Percentiles rank a stretch among this genome's conserved stretches.
These are phyloP conservation scores for Colletotrichum acutatum DNA, from an alignment of 2,329 filamentous ascomycete species.

Conservation along the genomic window DNA sequence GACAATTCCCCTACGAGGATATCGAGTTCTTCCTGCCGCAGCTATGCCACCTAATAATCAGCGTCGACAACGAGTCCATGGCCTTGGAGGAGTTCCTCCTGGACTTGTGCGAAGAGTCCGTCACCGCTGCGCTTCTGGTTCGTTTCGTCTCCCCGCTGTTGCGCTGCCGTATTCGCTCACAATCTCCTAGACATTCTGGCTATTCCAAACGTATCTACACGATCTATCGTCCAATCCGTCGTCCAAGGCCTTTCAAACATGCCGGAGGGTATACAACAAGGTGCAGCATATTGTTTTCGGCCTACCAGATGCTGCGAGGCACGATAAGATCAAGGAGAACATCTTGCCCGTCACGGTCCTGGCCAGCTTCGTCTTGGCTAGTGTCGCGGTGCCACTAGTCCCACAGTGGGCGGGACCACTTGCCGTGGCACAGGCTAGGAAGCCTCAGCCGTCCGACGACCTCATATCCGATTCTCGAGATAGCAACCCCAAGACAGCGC, in stretches of 20 bases:
- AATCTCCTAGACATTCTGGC: slow-evolving; percentile 81
- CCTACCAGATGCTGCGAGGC: slow-evolving; percentile 72
- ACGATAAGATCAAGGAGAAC: slow-evolving; percentile 85
- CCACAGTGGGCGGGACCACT: slow-evolving; percentile 84
- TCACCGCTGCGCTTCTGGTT: slow-evolving; percentile 85
- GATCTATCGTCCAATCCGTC: slow-evolving; percentile 81
- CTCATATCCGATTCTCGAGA: slow-evolving; percentile 66
- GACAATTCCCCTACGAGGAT: slow-evolving; percentile 89
- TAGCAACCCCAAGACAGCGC: slow-evolving; percentile 61
- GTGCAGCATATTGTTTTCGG: slow-evolving; percentile 91
- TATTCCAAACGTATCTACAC: slow-evolving; percentile 88
- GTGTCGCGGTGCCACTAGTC: slow-evolving; percentile 78
- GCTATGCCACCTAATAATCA: slow-evolving; percentile 88
- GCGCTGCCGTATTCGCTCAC: slow-evolving; percentile 6
- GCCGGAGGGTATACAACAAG: slow-evolving; percentile 86
- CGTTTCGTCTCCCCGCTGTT: slow-evolving; percentile 44
- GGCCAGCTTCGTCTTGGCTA: slow-evolving; percentile 82
- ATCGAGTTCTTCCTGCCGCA: slow-evolving; percentile 93
- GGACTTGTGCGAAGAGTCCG: slow-evolving; percentile 87
- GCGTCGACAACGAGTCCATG: slow-evolving; percentile 92
- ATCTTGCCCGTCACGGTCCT: slow-evolving; percentile 82
- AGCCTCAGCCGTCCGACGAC: slow-evolving; percentile 73
- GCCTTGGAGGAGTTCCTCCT: slow-evolving; percentile 88
- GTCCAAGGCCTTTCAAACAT: slow-evolving; percentile 83
- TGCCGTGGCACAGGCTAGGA: slow-evolving; percentile 83